These are phyloP conservation scores for Spencermartinsiella europaea DNA, from an alignment of 805 yeast genomes.

Conservation along the genomic window DNA sequence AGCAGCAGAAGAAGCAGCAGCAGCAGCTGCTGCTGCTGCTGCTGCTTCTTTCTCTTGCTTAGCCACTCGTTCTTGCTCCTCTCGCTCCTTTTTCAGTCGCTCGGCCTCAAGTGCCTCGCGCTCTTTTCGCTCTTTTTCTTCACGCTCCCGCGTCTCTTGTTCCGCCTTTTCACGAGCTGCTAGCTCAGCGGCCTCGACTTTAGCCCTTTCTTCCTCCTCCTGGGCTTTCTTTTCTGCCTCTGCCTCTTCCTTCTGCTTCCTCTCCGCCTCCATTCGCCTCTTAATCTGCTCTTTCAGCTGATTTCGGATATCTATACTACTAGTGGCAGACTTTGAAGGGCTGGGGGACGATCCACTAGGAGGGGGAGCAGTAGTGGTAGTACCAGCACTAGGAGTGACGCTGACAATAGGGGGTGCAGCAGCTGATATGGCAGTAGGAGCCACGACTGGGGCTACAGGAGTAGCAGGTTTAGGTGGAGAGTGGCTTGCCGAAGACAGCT, in stretches of 20 bases:
- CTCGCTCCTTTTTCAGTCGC: constrained; percentile 9
- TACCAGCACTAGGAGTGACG: constrained; percentile 1
- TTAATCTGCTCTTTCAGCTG: constrained; percentile 18
- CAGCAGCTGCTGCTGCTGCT: constrained; percentile 14
- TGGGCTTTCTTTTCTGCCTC: constrained; percentile 15
- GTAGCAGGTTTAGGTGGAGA: background rate
- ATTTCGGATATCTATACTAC: constrained; percentile 12
- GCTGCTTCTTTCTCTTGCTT: constrained; percentile 14
- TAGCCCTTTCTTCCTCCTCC: constrained; percentile 1
- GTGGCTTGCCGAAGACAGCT: background rate
- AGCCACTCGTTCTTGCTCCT: constrained; percentile 2
- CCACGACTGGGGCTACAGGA: background rate
- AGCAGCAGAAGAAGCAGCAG: constrained; percentile 16
- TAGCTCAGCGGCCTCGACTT: constrained; percentile 5
- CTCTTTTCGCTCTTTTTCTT: constrained; percentile 10
- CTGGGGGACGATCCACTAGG: constrained; percentile 6
- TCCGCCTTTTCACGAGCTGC: constrained; percentile 16
- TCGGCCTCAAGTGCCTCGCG: constrained; percentile 9
- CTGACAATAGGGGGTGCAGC: background rate
- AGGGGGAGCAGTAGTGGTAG: constrained; percentile 4
- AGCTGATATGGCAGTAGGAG: constrained; percentile 3
- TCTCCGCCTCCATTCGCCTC: constrained; percentile 13
- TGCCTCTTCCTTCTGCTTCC: constrained; percentile 16
- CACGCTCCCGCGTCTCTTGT: constrained; percentile 18
- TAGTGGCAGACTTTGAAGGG: constrained; percentile 8